A percentile compares a stretch with the other conserved stretches of the same genome.
phyloP scores from a whole-genome alignment of 2,329 filamentous ascomycete genomes.

The Aspergillus clavatus region DNA sequence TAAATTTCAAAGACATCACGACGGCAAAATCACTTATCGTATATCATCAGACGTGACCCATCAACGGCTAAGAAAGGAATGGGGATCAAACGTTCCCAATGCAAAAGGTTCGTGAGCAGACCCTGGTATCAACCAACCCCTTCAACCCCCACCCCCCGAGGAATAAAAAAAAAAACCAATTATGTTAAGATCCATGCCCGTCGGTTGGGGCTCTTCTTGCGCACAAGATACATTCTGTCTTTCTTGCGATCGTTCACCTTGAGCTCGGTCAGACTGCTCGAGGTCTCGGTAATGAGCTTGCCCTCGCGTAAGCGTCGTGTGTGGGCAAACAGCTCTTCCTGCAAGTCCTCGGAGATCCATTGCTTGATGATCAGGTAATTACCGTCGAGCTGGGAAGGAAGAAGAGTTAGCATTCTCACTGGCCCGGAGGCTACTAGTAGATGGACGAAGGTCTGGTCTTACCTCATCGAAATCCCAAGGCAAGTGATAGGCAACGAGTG shows the following conservation, averaged over 20 bases:
- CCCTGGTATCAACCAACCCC: slow-evolving; percentile 4
- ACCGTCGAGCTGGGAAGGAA: slow-evolving; percentile 47
- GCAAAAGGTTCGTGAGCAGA: no score
- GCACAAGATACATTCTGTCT: slow-evolving; percentile 45
- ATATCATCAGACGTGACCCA: slow-evolving; percentile 4
- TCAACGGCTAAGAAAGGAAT: no score
- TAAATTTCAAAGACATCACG: neutral
- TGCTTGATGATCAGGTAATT: slow-evolving; percentile 69
- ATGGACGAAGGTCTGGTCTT: slow-evolving; percentile 17
- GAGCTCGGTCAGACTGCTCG: slow-evolving; percentile 36
- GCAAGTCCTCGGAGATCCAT: slow-evolving; percentile 67
- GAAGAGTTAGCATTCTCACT: slow-evolving; percentile 5
- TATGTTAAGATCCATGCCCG: slow-evolving; percentile 35
- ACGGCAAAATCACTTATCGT: neutral
- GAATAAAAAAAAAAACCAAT: slow-evolving; percentile 8
- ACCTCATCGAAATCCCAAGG: slow-evolving; percentile 47
- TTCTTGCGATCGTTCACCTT: slow-evolving; percentile 40
- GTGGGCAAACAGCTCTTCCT: slow-evolving; percentile 68
- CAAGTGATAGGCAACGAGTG: slow-evolving; percentile 42
- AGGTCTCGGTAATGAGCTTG: slow-evolving; percentile 33
- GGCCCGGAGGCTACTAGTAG: no score
- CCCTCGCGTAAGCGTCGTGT: slow-evolving; percentile 61
- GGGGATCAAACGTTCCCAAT: no score
- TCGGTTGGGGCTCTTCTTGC: slow-evolving; percentile 39
- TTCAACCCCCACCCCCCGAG: no score